Evolutionary conservation across 371 early-diverging fungal species (phyloP).

Genomic region (Neoconidiobolus thromboides): DNA sequence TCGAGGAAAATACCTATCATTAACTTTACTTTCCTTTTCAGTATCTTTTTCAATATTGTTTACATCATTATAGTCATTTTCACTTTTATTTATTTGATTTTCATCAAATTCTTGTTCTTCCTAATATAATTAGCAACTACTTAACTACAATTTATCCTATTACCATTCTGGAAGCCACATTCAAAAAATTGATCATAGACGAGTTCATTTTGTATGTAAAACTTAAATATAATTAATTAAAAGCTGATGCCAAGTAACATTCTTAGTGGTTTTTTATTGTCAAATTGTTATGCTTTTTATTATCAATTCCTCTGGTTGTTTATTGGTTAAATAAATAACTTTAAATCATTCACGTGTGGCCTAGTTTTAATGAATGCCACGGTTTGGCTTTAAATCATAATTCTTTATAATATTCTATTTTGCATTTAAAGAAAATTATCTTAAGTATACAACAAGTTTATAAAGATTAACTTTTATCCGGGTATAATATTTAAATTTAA

Average conservation of each 20-base stretch:
- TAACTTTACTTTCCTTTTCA: neutral
- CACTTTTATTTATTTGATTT: neutral
- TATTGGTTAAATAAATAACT: no score
- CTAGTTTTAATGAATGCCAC: no score
- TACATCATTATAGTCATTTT: neutral
- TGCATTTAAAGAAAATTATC: no score
- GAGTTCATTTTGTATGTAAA: constrained; percentile 1
- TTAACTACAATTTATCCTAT: neutral
- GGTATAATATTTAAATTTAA: no score
- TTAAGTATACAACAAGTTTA: no score
- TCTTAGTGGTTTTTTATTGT: neutral
- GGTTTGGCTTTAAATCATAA: no score
- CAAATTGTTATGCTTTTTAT: no score
- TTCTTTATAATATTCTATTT: no score
- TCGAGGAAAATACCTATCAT: neutral
- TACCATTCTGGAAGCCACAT: constrained; percentile 3
- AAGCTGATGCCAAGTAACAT: neutral
- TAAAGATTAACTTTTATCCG: no score
- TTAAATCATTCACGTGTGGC: no score
- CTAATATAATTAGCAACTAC: neutral
- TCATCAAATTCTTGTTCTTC: neutral
- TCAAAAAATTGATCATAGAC: constrained; percentile 5
- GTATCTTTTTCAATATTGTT: neutral
- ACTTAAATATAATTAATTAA: neutral
- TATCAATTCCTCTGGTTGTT: no score